Evolutionary conservation across 768 basidiomycete genomes (phyloP), one percentile per base, ranked within the genome.

Genomic region (Tricholoma sp.): DNA sequence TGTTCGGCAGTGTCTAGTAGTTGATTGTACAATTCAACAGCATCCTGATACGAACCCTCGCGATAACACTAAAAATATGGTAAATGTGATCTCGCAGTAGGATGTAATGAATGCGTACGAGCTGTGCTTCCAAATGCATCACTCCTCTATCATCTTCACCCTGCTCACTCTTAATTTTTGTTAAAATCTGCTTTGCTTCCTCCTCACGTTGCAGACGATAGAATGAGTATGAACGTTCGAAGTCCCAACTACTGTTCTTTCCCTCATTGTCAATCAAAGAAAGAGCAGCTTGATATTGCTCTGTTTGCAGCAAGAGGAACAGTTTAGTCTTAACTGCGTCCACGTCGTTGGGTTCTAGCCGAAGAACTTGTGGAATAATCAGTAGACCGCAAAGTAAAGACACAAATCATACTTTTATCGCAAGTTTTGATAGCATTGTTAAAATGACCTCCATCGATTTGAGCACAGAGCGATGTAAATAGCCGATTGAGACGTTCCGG

Each of bases 391-490:
- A 18, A 24, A 56, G 41, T 15, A 55, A 42, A 51, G 42, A 57
- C 65, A 58, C 67, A 57, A 37, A 52, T 76, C 84, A 56, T 64
- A 92, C 94, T 89, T 76, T 92, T 94, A 72, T 93, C 88, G 75
- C 91, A 94, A 59, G 94, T 94, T 80, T 87, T 91, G 66, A 94
- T 80, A 28, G 92, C 93, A 64, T 92, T 93, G 44, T 74, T 71
- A 66, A 92, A 86, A 72, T 94, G 85, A 1, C 88, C 90, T n/a
- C 88, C 91, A 59, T 95, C 91, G 63, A 95, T 86, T 68, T 96
- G 94, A 9, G 90, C 88, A 66, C 84, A 87, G 3, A 97, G 73
- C 37, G 90, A 89, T 50, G 81, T 84, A 72, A 89, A 94, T 52
- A 89, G 74, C 15, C 84, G 80, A 64, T 81, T 85, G 51, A 77